Evolutionary conservation across 2,329 filamentous ascomycete species (phyloP).

Genomic region (Zymoseptoria passerinii): DNA sequence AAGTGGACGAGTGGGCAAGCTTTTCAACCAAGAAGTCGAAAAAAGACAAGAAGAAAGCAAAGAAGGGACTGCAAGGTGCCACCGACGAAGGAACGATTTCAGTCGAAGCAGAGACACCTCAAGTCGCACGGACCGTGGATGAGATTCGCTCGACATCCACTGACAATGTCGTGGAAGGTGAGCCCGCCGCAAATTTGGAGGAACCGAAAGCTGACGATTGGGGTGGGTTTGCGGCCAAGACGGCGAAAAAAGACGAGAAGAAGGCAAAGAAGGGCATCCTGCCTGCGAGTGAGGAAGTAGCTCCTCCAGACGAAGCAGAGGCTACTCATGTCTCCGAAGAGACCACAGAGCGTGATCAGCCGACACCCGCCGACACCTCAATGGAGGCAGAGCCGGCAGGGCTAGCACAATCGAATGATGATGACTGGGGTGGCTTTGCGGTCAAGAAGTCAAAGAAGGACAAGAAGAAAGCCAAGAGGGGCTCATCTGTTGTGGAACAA

Average conservation of each 20-base stretch:
- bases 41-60: slow-evolving; percentile 27
- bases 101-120: not conserved
- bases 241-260: slow-evolving; percentile 36
- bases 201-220: slow-evolving; percentile 2
- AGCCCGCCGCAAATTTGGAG: not conserved
- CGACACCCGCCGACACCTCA: not conserved
- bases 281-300: not conserved
- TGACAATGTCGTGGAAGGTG: slow-evolving; percentile 1
- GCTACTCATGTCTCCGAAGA: not conserved
- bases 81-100: slow-evolving; percentile 3
- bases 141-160: slow-evolving; percentile 3
- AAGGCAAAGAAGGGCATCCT: slow-evolving; percentile 20
- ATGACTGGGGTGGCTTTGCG: slow-evolving; percentile 15
- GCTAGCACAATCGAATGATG: slow-evolving; percentile 4
- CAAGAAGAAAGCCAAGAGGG: slow-evolving; percentile 31
- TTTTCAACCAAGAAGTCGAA: slow-evolving; percentile 20
- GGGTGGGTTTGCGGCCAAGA: slow-evolving; percentile 13
- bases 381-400: not conserved
- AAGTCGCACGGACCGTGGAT: too few relatives aligned
- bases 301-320: not conserved
- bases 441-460: slow-evolving; percentile 33
- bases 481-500: not conserved
- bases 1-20: slow-evolving; percentile 17
- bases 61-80: slow-evolving; percentile 5
- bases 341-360: not conserved